Base-by-base conservation (phyloP, 192 early-diverging fungal species). In the Hyaloraphidium curvatum region DNA sequence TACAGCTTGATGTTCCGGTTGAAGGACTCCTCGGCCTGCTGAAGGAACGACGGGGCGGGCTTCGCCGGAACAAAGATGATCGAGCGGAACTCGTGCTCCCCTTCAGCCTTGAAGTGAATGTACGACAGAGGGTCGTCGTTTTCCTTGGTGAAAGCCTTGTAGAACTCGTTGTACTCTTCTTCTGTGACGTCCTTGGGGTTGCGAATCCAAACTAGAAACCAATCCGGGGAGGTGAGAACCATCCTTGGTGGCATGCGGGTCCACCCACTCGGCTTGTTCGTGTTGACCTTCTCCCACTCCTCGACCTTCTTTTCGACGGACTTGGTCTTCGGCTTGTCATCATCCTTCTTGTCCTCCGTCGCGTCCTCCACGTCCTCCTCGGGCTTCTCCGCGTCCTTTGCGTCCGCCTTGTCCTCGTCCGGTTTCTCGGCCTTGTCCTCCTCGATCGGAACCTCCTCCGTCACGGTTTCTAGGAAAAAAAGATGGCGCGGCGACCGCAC, bases 31-130 rank as follows among this genome's bases (percentile, higher is more conserved):
- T 56, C 55, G 59, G 64, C 63, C 29, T 48, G n/a, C 14, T 7
- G n/a, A 16, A n/a, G n/a, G 48, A 77, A 66, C 30, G 72, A 65
- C 29, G 58, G 56, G 29, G 77, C 75, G 23, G 75, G 76, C 56
- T 68, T 69, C 29, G 60, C 53, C 11, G 95, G 91, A 52, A 87
- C 69, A 55, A 84, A 98, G 30, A 98, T 67, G 55, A 98, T 78
- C 25, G 81, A 72, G 51, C 75, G 71, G 70, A 98, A 97, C 16
- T 93, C 88, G 55, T 85, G 67, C 50, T 89, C 88, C 28, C 89
- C 95, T 58, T 98, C 95, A 33, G 81, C 90, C 64, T 83, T 82
- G 66, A 91, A 97, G 56, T 97, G 91, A 55, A 69, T 79, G 66
- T 80, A 76, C 28, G 83, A 71, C 58, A 91, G 56, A n/a, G 92